phyloP scores from a whole-genome alignment of 2,329 filamentous ascomycete species.

The Diaporthe vexans region DNA sequence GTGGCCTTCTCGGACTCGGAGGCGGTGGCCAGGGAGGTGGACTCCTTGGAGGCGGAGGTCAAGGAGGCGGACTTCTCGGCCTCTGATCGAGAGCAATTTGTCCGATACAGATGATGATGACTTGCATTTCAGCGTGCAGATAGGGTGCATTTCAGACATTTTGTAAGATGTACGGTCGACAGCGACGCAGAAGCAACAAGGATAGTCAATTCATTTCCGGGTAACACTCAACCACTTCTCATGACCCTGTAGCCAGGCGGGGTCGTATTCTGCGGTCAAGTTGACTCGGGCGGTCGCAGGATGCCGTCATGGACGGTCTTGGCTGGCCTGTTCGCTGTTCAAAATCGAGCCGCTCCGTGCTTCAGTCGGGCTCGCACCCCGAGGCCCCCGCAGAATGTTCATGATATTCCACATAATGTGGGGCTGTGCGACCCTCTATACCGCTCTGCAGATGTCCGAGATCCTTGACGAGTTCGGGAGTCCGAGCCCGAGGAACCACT shows the following conservation, averaged over 20 bases:
- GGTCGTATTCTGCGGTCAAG: background rate
- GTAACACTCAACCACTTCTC: background rate
- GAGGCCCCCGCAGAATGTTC: background rate
- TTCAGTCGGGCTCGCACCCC: background rate
- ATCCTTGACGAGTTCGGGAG: background rate
- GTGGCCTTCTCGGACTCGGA: conserved; percentile 37
- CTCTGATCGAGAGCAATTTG: background rate
- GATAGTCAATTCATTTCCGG: background rate
- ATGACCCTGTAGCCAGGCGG: too few relatives aligned
- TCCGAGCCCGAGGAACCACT: background rate
- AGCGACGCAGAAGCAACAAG: conserved; percentile 14
- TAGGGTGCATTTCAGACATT: too few relatives aligned
- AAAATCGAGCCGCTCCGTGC: background rate
- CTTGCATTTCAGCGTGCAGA: background rate
- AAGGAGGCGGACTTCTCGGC: conserved; percentile 28
- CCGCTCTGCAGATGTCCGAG: background rate
- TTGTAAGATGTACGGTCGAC: background rate
- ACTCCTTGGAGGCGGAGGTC: conserved; percentile 24
- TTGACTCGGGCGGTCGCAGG: background rate
- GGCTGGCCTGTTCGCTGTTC: background rate
- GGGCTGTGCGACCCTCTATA: background rate
- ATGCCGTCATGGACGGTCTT: background rate
- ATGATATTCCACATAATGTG: background rate
- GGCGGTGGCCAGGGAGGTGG: conserved; percentile 21
- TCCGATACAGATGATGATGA: background rate